Conservation (phyloP, 129 eudicot species). For the Saposhnikovia divaricata region DNA sequence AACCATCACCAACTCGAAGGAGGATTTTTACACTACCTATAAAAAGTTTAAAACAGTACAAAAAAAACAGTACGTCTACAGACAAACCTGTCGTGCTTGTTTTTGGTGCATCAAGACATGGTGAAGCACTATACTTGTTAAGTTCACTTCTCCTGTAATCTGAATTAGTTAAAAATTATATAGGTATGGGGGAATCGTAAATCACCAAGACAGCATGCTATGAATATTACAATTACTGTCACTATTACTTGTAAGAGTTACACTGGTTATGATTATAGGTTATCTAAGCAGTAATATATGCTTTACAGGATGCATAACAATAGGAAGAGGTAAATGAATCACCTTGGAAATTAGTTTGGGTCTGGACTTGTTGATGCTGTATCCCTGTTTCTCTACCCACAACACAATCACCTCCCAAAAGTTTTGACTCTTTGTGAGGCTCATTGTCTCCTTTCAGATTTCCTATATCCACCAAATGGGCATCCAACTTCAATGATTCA, state of each 20-base stretch:
- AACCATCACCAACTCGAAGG: background rate
- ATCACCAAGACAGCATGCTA: background rate
- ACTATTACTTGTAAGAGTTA: background rate
- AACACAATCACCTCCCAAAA: slow-evolving; percentile 13
- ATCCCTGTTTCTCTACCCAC: slow-evolving; percentile 18
- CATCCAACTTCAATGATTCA: slow-evolving; percentile 57
- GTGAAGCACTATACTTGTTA: slow-evolving; percentile 47
- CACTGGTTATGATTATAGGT: background rate
- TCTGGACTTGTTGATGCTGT: slow-evolving; percentile 21
- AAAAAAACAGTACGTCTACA: background rate
- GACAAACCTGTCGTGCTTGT: slow-evolving; percentile 40
- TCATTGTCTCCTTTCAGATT: slow-evolving; percentile 21
- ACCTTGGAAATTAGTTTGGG: slow-evolving; percentile 21
- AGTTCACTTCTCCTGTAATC: slow-evolving; percentile 63
- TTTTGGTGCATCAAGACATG: slow-evolving; percentile 32
- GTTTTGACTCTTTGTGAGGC: slow-evolving; percentile 9
- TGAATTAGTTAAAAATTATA: slow-evolving; percentile 25
- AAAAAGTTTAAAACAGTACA: background rate
- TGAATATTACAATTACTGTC: background rate
- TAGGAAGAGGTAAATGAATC: slow-evolving; percentile 28
- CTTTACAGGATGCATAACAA: slow-evolving; percentile 12
- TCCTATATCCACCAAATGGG: slow-evolving; percentile 68
- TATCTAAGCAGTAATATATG: background rate
- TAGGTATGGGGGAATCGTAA: slow-evolving; percentile 10
- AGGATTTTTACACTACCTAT: background rate